These are phyloP conservation scores for Diddensiella caesifluorescens DNA, from an alignment of 805 yeast species.

Conservation along the genomic window DNA sequence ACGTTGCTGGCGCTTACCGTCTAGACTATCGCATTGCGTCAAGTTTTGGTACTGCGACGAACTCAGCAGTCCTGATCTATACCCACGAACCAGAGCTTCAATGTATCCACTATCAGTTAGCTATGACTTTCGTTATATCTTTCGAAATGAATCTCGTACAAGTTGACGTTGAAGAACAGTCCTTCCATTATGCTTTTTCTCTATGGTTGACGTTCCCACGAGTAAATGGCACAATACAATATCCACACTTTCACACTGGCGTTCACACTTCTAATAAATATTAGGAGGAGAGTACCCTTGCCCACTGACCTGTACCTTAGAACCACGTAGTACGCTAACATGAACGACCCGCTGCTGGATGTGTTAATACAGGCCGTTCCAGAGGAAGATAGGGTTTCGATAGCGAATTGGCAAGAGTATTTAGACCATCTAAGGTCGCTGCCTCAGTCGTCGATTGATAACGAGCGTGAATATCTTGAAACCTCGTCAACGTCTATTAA, in stretches of 20 bases:
- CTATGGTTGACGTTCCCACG: no score
- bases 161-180: constrained; percentile 79
- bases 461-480: constrained; percentile 20
- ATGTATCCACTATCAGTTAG: constrained; percentile 57
- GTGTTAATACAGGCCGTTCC: constrained; percentile 18
- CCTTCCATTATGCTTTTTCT: no score
- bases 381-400: constrained; percentile 1
- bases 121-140: not conserved
- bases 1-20: constrained; percentile 31
- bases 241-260: no score
- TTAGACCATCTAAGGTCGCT: constrained; percentile 25
- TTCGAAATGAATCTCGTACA: constrained; percentile 27
- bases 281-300: no score
- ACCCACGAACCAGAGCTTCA: constrained; percentile 94
- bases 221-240: no score
- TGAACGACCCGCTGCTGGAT: constrained; percentile 25
- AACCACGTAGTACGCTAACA: no score
- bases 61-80: constrained; percentile 75
- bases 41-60: constrained; percentile 80
- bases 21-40: constrained; percentile 93
- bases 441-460: constrained; percentile 16
- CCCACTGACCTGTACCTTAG: no score
- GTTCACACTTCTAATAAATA: no score
- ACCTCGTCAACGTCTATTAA: constrained; percentile 18
- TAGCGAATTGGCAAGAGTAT: constrained; percentile 16